A percentile compares a stretch with the other conserved stretches of the same genome.
phyloP scores from a whole-genome alignment of 257 asterid species.

The Capsicum rhomboideum region DNA sequence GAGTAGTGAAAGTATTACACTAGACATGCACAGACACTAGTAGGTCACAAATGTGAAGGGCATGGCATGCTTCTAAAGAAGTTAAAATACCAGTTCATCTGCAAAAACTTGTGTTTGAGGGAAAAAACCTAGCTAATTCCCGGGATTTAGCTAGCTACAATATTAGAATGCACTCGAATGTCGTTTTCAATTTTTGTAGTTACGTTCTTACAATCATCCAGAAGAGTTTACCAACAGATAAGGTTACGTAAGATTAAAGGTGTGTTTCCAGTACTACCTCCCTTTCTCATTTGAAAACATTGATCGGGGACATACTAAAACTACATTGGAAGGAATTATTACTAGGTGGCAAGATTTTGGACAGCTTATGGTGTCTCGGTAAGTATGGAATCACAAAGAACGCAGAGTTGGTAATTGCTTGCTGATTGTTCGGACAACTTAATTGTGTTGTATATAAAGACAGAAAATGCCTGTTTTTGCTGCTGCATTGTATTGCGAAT shows the following conservation, averaged over 20 bases:
- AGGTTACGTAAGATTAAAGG: background rate
- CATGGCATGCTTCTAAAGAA: background rate
- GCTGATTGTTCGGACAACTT: no score
- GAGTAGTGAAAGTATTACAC: background rate
- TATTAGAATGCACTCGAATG: background rate
- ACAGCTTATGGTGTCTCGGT: no score
- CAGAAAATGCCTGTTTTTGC: no score
- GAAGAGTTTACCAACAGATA: background rate
- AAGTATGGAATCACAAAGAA: no score
- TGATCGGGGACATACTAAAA: background rate
- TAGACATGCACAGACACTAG: background rate
- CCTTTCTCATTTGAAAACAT: background rate
- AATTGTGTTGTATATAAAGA: no score
- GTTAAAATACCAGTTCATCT: slow-evolving; percentile 1
- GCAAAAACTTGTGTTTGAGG: slow-evolving; percentile 8
- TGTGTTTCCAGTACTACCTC: background rate
- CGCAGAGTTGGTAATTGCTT: no score
- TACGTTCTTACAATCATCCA: background rate
- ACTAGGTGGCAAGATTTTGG: no score
- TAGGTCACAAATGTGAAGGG: slow-evolving; percentile 6
- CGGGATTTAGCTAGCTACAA: slow-evolving; percentile 13
- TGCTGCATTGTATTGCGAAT: no score
- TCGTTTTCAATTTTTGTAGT: background rate
- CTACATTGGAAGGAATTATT: background rate
- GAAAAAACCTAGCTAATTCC: background rate